Conservation (phyloP, 139 green algal species). For the Desmodesmus armatus region DNA sequence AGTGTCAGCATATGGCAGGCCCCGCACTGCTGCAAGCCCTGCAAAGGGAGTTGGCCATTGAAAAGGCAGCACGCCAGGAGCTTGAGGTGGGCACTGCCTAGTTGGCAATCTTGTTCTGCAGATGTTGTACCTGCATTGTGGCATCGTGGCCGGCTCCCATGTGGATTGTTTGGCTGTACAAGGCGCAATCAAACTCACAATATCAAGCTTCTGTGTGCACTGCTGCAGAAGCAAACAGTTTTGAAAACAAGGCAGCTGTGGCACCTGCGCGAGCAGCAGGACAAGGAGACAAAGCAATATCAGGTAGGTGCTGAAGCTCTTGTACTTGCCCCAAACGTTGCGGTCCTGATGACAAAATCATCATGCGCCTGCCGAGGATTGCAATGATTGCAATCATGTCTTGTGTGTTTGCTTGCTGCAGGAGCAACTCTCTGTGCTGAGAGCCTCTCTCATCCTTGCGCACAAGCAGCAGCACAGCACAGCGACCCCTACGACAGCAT, state of each 20-base stretch:
- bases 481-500: background rate
- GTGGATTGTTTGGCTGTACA: background rate
- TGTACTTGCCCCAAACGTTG: no score
- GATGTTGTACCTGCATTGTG: background rate
- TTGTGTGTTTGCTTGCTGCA: background rate
- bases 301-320: no score
- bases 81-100: conserved; percentile 19
- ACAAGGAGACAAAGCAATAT: background rate
- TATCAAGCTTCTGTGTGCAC: background rate
- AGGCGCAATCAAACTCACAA: background rate
- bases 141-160: no score
- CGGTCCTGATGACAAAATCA: no score
- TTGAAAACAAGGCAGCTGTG: background rate
- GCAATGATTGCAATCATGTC: background rate
- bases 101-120: no score
- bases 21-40: no score
- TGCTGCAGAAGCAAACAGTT: background rate
- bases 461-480: conserved; percentile 23
- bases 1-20: no score
- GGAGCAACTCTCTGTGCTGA: conserved; percentile 31
- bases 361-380: no score
- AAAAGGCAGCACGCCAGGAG: background rate
- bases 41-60: no score
- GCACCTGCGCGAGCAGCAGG: background rate
- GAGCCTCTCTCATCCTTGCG: conserved; percentile 1